Evolutionary conservation across 1,284 basidiomycete species (phyloP).

Genomic region (Tilletia indica): DNA sequence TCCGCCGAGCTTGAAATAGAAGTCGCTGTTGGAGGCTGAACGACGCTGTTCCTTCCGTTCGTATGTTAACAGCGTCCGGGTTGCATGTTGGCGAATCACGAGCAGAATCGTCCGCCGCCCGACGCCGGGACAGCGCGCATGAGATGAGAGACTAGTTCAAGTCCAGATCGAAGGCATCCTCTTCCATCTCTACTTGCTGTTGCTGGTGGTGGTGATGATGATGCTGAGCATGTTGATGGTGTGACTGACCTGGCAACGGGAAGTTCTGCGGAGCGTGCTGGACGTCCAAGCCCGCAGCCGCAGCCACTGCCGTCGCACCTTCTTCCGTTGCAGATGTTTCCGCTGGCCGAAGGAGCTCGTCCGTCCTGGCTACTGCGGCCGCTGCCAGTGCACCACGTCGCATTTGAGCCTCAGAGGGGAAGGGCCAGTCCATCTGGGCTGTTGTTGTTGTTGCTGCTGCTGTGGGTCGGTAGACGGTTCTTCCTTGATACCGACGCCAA

Average conservation of each 20-base stretch:
- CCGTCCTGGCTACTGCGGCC: background rate
- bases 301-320: background rate
- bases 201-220: constrained; percentile 5
- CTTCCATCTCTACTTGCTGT: background rate
- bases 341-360: background rate
- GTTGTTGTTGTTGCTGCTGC: background rate
- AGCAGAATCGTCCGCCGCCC: background rate
- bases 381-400: constrained; percentile 10
- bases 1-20: constrained; percentile 39
- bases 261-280: constrained; percentile 7
- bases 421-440: constrained; percentile 7
- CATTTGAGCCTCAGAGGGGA: constrained; percentile 15
- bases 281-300: background rate
- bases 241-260: background rate
- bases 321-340: background rate
- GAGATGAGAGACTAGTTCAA: constrained; percentile 67
- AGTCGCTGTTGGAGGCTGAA: constrained; percentile 20
- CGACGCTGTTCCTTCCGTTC: background rate
- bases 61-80: background rate
- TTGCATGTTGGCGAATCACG: background rate
- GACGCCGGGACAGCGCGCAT: constrained; percentile 64
- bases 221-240: background rate
- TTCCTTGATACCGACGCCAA: background rate
- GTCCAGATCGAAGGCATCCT: constrained; percentile 15
- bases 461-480: background rate